These are phyloP conservation scores for Malbranchea zuffiana DNA, from an alignment of 2,329 filamentous ascomycete species.

Conservation along the genomic window DNA sequence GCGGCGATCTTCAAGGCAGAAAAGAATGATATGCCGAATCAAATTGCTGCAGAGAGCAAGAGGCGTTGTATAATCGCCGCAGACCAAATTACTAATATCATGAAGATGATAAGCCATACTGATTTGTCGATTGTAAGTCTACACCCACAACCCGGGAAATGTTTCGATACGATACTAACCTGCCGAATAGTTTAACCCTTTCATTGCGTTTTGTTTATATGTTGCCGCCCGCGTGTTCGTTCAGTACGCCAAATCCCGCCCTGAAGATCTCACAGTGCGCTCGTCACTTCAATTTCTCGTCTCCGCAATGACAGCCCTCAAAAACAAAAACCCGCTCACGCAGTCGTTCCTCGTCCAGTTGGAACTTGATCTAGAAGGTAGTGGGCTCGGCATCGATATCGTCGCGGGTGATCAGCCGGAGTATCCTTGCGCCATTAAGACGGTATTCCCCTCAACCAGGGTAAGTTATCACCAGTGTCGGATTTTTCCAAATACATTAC, in stretches of 20 bases:
- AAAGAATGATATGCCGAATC: constrained; percentile 65
- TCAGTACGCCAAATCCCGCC: constrained; percentile 89
- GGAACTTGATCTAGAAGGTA: constrained; percentile 75
- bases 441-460: too few relatives aligned
- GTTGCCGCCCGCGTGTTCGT: constrained; percentile 93
- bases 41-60: constrained; percentile 80
- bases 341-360: constrained; percentile 91
- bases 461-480: too few relatives aligned
- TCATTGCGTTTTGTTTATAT: constrained; percentile 90
- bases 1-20: constrained; percentile 97
- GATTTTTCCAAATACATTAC: too few relatives aligned
- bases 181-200: constrained; percentile 71
- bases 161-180: constrained; percentile 5
- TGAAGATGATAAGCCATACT: constrained; percentile 86
- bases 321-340: constrained; percentile 76
- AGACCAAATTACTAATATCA: constrained; percentile 85
- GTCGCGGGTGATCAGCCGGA: too few relatives aligned
- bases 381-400: too few relatives aligned
- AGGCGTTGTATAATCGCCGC: constrained; percentile 86
- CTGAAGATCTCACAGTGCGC: constrained; percentile 64
- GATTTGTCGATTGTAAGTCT: constrained; percentile 66
- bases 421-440: too few relatives aligned
- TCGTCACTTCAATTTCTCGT: constrained; percentile 85
- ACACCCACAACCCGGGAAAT: background rate
- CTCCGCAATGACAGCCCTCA: constrained; percentile 79